Evolutionary conservation across 805 yeast species (phyloP), one percentile per base, ranked within the genome.

Genomic region (Nakazawaea holstii): DNA sequence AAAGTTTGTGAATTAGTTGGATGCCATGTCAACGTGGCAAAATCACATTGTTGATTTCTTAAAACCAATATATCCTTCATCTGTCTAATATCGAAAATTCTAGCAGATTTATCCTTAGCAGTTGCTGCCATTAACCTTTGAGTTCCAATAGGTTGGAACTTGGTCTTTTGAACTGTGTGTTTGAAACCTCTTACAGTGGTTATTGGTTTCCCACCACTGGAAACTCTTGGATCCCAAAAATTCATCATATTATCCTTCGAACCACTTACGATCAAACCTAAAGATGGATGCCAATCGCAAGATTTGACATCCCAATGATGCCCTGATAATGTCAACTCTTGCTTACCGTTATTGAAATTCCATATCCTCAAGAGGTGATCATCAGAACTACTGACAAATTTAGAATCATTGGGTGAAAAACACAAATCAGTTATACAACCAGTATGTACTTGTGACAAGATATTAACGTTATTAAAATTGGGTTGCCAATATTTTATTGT

Each of bases 261-360:
- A 0, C 97, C 99, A 53, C 91, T 79, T 0, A 86, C 97, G 43
- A 94, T 75, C 27, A 94, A 72, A 0, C 97, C 97, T 65, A 88
- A 68, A 10, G 76, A 73, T 5, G 95, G 87, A 65, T 94, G 99
- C 99, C 99, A 94, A 64, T 94, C 98, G 46, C 95, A 87, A 46
- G 91, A 81, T 61, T 94, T 94, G 20, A 94, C 97, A 66, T 94
- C 99, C 99, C 99, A 94, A 62, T 95, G 96, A 66, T 94, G 99
- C 2, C 98, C 98, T 24, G 81, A 75, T 46, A 94, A 70, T 0
- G 79, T 73, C 41, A 87, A 68, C 60, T 94, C 99, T 55, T 88
- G 94, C 49, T 76, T 70, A 33, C 94, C 94, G 59, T 85, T 87
- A 59, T 87, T 84, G 67, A 94, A 94, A 66, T 91, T 88, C 97